Percentiles rank a stretch among this genome's conserved stretches.
Conservation (phyloP, 2,329 filamentous ascomycete genomes). For the Aspergillus sp. region DNA sequence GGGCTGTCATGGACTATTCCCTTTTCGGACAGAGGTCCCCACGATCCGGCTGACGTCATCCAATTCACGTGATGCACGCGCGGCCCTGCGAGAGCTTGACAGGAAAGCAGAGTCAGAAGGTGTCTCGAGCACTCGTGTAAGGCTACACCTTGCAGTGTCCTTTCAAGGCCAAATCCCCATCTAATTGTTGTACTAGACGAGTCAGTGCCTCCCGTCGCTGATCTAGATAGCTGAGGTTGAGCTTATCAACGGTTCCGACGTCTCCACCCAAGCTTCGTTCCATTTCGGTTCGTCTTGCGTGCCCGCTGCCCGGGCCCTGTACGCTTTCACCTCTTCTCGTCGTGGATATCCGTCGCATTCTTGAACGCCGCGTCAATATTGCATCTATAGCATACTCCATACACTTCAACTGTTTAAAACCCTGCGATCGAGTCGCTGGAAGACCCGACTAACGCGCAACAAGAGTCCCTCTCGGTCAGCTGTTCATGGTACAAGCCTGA, state of each 20-base stretch:
- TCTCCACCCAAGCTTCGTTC: conserved; percentile 6
- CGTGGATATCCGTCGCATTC: not conserved
- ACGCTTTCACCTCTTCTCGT: not conserved
- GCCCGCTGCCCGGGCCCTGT: not conserved
- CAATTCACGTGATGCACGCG: not conserved
- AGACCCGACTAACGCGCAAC: not conserved
- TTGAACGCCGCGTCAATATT: not conserved
- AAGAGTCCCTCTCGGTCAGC: not conserved
- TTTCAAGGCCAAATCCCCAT: not conserved
- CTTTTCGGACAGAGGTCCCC: not conserved
- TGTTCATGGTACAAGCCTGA: not conserved
- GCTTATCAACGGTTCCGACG: conserved; percentile 5
- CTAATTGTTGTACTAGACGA: not conserved
- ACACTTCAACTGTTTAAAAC: not conserved
- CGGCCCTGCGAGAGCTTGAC: not conserved
- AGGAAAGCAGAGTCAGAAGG: not conserved
- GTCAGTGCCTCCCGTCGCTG: not conserved
- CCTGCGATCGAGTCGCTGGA: not conserved
- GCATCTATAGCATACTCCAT: not conserved
- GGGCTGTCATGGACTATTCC: not conserved
- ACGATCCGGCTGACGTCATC: not conserved
- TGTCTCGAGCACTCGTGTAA: not conserved
- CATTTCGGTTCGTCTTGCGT: not conserved
- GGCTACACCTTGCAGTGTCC: not conserved
- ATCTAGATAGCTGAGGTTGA: not conserved